Evolutionary conservation across 129 eudicot species (phyloP), one percentile per base, ranked within the genome.

Genomic region (Rutidosis leptorrhynchoides): DNA sequence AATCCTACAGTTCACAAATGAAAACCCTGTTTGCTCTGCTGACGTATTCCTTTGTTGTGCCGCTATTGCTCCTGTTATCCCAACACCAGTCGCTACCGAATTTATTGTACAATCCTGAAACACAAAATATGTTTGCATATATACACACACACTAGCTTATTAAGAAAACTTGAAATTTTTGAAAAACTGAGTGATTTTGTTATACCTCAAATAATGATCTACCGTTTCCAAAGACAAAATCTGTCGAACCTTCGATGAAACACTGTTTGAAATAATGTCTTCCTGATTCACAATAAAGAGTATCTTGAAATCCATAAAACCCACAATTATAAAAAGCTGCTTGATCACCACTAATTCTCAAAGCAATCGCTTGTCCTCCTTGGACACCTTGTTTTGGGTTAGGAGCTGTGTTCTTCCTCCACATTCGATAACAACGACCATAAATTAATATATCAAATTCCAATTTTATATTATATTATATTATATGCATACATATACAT

Each of bases 301-400:
- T 91, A 57, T 91, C 96, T 61, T 87, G 94, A 35, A 84, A 83
- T 72, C 97, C 96, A 66, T 85, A 87, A 46, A 91, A 87, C 54
- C 97, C 97, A 63, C 96, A 87, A 3, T 90, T 84, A 35, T 87
- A 91, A 55, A 91, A 91, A 35, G 96, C 97, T 27, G 88, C 87
- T 83, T 81, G 74, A 72, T 91, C 97, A 6, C 90, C 92, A 0
- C 79, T 46, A 20, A 91, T 79, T 61, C 88, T 83, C 40, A 84
- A 23, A 19, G 97, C 97, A 42, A 91, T 65, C 20, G 90, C 97
- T 69, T 91, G 97, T 28, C 77, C 96, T 73, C 96, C 96, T 40
- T 33, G 79, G 32, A 56, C 90, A 15, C 97, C 97, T 15, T 86
- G 88, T 19, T 43, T 58, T 30, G 95, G 88, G 3, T 84, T 75